Evolutionary conservation across 345 rosid genomes (phyloP), one percentile per base, ranked within the genome.

Genomic region (Linum usitatissimum): DNA sequence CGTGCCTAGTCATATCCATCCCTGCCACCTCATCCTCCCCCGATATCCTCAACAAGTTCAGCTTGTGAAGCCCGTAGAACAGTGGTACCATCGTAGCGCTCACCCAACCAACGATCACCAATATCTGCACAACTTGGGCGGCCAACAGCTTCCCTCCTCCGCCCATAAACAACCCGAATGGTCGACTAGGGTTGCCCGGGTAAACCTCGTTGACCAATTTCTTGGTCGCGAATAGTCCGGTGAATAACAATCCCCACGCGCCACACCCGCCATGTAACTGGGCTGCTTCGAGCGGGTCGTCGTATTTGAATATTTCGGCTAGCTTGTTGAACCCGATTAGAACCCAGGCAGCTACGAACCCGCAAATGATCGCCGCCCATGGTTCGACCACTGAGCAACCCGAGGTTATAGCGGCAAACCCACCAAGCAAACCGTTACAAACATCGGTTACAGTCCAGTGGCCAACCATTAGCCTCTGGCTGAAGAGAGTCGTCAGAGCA

Each of bases 201-300:
- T 55, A 55, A 8, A 55, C 59, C 30, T 55, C 59, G 59, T 55
- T 55, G 9, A 55, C 21, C 5, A 18, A 55, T 9, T 20, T 12
- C 10, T 55, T 28, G 30, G 59, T 18, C 3, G 59, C 59, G 9
- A 55, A 55, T 19, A 55, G 30, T 19, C 59, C 59, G 59, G 59
- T 55, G 59, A 55, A 55, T 30, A 55, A 30, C 6, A 55, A 55
- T 7, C 59, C 59, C 59, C 59, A 55, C 59, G 59, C 59, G 7
- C 59, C 59, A 28, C 59, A 55, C 30, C 59, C 59, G 30, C 59
- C 59, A 30, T 55, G 59, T 5, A 55, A 28, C 12, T 55, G 59
- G 23, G 59, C 59, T 1, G 59, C 59, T 55, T 55, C 59, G 23
- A 55, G 59, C 28, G 59, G 59, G 59, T 55, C 59, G 59, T 55